Evolutionary conservation across 805 yeast species (phyloP), one percentile per base, ranked within the genome.

Genomic region (Metschnikowia shivogae): DNA sequence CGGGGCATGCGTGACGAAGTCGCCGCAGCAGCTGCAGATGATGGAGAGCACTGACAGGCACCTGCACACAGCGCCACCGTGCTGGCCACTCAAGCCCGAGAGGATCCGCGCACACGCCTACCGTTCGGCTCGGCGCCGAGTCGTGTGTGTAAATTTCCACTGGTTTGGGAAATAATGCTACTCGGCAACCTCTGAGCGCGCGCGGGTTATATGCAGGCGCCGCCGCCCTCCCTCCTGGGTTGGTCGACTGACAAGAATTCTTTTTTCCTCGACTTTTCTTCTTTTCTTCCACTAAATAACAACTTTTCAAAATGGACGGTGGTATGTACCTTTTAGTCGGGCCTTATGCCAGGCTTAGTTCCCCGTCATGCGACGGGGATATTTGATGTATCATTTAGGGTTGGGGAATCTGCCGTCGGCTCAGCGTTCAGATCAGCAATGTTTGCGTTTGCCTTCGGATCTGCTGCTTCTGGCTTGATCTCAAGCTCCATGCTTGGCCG

Each of bases 291-390:
- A 49, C 44, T 42, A 53, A 36, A 52, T 50, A 53, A 51, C 48
- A 46, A 56, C 36, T 48, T 43, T 47, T 59, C 69, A 75, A 66
- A 60, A 76, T 77, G 81, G 81, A 77, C 76, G 79, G 80, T 67
- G 80, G 81, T 76, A 76, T 67, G 81, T 76, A 65, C 42, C 24
- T 32, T 39, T 11, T 13, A 4, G 29, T 12, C 20, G 20, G 11
- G 22, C 36, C 4, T 31, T 11, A 22, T 13, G 26, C 8, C 26
- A 22, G 26, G 8, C 8, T 22, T 22, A 7, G 3, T 22, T 22
- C 8, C 26, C 8, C 26, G 6, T 7, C 6, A 22, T 22, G 26
- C 26, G 8, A 7, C 26, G 26, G 3, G 8, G 8, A 22, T 22
- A 6, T 22, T 22, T 22, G 17, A 17, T 17, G 17, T 2, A 2